These are phyloP conservation scores for Pichia insulana DNA, from an alignment of 805 yeast species.

Conservation along the genomic window DNA sequence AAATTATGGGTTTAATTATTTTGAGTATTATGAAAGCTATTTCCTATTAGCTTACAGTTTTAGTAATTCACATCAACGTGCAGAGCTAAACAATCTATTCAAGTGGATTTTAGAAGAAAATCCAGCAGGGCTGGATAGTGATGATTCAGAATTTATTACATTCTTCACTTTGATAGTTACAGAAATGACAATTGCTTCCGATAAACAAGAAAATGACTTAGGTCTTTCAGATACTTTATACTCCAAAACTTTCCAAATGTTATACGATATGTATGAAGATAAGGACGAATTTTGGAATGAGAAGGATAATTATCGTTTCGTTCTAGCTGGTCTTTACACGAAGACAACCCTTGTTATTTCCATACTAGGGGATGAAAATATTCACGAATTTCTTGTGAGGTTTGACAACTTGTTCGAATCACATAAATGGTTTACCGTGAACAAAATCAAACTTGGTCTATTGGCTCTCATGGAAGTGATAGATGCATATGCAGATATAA, in stretches of 20 bases:
- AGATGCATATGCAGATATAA: constrained; percentile 23
- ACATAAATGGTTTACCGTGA: constrained; percentile 32
- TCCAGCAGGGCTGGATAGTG: constrained; percentile 14
- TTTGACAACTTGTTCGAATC: constrained; percentile 5
- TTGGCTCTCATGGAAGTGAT: constrained; percentile 35
- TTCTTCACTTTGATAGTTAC: constrained; percentile 16
- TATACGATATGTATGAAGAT: constrained; percentile 7
- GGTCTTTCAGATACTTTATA: constrained; percentile 10
- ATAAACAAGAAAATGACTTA: constrained; percentile 5
- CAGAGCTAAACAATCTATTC: constrained; percentile 17
- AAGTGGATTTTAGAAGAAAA: constrained; percentile 14
- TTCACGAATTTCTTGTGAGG: constrained; percentile 3
- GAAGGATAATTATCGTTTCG: constrained; percentile 5
- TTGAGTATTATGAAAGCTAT: constrained; percentile 39
- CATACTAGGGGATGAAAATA: constrained; percentile 5
- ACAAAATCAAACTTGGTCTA: constrained; percentile 46
- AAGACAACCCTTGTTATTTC: constrained; percentile 2
- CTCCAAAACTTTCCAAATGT: constrained; percentile 2
- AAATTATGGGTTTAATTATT: constrained; percentile 44
- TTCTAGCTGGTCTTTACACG: constrained; percentile 10
- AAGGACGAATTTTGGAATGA: constrained; percentile 13
- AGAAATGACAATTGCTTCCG: constrained; percentile 8
- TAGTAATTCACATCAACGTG: constrained; percentile 26
- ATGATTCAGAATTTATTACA: constrained; percentile 18
- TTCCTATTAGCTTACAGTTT: constrained; percentile 39